Evolutionary conservation across 2,329 filamentous ascomycete genomes (phyloP), one percentile per base, ranked within the genome.

Genomic region (Talaromyces sp.): DNA sequence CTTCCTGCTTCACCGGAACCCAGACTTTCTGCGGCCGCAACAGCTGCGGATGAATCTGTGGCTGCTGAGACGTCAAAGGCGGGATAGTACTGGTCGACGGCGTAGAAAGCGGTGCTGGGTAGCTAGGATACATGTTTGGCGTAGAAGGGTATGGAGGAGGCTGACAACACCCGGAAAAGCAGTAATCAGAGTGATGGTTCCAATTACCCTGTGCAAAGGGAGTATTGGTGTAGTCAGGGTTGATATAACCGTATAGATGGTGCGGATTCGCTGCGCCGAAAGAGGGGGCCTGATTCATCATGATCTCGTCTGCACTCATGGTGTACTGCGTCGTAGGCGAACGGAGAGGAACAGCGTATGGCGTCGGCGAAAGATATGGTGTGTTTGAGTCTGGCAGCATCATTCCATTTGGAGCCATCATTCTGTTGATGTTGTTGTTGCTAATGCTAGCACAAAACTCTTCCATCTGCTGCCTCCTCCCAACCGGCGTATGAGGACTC

Each of bases 1-100:
- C 62, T 51, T 71, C 69, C 10, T 54, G 35, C 62, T 71, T 72
- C 19, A 69, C 59, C 14, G 63, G 62, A 29, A 63, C 59, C 69
- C 69, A 72, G 17, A 63, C 59, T 46, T 58, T 61, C 19, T 64
- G 62, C 54, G 59, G 61, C 26, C 56, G 62, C 21, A 31, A 24
- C 8, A 29, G 14, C 26, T 41, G 43, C 3, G 12, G 6, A 11
- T 57, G 41, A 6, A 43, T 50, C 3, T 35, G 8, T 12, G 51
- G 41, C 24, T 6, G 41, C 41, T 11, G 53, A 19, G 46, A 50
- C 55, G 63, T 41, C 19, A 53, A 38, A 17, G 17, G 17, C 43
- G 43, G 19, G 14, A 11, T 21, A 5, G 14, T 17, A 12, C 43
- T 46, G 8, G 60, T 9, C 59, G 38, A 10, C 38, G 46, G 17